Evolutionary conservation across 2,329 filamentous ascomycete genomes (phyloP), one percentile per base, ranked within the genome.

Genomic region (Hypoxylon sp.): DNA sequence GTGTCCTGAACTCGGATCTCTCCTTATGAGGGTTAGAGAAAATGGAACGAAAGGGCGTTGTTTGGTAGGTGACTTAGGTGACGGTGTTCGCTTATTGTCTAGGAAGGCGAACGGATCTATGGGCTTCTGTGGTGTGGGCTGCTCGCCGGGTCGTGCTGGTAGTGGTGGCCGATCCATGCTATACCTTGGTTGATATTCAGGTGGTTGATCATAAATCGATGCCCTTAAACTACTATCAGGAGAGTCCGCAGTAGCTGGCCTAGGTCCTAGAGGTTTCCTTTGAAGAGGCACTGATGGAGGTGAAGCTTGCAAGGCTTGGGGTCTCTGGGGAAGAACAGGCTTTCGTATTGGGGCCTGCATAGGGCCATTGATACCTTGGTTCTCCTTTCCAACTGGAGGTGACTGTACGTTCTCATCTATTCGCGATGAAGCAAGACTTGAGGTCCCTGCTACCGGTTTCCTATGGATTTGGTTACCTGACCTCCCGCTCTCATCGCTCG

Each of bases 1-100:
- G 60, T 84, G 84, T 6, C 89, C 88, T 7, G 89, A 87, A 21
- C 85, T 83, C 0, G 90, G 90, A 75, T 94, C 90, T 69, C 91
- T 87, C n/a, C 92, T 89, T 73, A 94, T 93, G 13, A 94, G 78
- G 0, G 88, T 90, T 13, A 89, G 79, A 1, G 82, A 84, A 68
- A 88, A 89, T 0, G 85, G 82, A 0, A 79, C 77, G 50, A 80
- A 77, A 5, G 77, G 72, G 21, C 74, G 76, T 50, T 70, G 75
- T 57, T 80, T 82, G 23, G 69, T 75, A 2, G 82, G 82, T 0
- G 82, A 83, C 0, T 79, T 75, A 2, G 82, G 82, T 0, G 82
- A 83, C 0, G 79, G 77, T 0, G 82, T 80, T 25, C 69, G 63
- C 30, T 63, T 28, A 28, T 51, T 50, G 17, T 19, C 46, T 9